Evolutionary conservation across 495 filamentous ascomycete genomes (phyloP).

Genomic region (Polyplosphaeria fusca): DNA sequence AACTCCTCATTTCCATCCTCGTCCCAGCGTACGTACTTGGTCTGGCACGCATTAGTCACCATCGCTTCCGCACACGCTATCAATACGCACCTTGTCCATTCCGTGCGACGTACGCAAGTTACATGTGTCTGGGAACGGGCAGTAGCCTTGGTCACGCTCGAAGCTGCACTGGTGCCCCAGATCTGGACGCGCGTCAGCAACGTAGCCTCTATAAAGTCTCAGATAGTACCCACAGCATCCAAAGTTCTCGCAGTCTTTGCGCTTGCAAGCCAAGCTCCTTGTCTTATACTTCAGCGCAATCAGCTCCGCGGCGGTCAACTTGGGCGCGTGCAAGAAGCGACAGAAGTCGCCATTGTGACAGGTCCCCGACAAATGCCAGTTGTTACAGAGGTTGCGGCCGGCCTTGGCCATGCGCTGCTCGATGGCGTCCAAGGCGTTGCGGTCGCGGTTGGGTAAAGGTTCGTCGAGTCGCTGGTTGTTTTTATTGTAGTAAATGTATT

Average conservation of each 20-base stretch:
- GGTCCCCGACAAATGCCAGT: constrained; percentile 39
- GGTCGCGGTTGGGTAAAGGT: constrained; percentile 30
- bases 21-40: constrained; percentile 9
- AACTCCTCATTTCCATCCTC: constrained; percentile 14
- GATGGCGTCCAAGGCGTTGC: constrained; percentile 28
- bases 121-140: constrained; percentile 15
- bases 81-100: constrained; percentile 19
- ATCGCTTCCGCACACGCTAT: neutral
- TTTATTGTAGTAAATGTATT: constrained; percentile 36
- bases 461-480: constrained; percentile 38
- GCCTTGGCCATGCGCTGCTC: constrained; percentile 27
- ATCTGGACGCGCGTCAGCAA: constrained; percentile 3
- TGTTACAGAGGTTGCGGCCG: constrained; percentile 40
- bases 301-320: constrained; percentile 32
- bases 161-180: constrained; percentile 22
- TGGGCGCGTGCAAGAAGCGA: constrained; percentile 38
- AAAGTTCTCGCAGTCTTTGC: constrained; percentile 31
- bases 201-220: neutral
- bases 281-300: constrained; percentile 39
- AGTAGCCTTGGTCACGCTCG: constrained; percentile 22
- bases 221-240: constrained; percentile 33
- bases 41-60: neutral
- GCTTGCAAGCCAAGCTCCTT: constrained; percentile 19
- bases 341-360: constrained; percentile 36
- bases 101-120: constrained; percentile 14